Evolutionary conservation across 768 basidiomycete species (phyloP), one percentile per base, ranked within the genome.

Genomic region (Podaxis rugospora): DNA sequence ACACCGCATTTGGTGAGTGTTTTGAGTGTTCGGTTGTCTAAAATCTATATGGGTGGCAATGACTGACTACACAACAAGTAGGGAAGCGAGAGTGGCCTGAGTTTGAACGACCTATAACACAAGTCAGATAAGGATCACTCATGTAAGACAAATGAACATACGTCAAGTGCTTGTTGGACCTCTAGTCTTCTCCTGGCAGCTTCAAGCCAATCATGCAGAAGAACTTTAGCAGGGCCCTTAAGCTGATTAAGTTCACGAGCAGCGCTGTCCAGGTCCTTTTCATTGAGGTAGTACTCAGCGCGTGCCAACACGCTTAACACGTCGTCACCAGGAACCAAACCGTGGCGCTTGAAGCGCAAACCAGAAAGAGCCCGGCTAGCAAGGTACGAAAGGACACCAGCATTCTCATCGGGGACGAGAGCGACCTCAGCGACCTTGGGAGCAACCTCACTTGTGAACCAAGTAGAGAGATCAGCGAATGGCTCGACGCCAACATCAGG

Each of bases 161-260:
- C 93, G 79, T 95, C 90, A 65, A 99, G 72, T 44, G 94, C 92
- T 73, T 98, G 96, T 71, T 92, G 81, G 35, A 97, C 94, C 75
- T 97, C 93, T 63, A 99, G 72, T 70, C 95, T 82, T 69, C 83
- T 80, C 65, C 96, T 80, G 9, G 94, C 95, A 66, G 93, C 94
- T 66, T 87, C 86, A 42, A 99, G 76, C 97, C 96, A 99, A 74
- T 98, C 96, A 37, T 80, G 75, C 55, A 92, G 67, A 47, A 96
- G 70, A 55, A 81, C 70, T 73, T 87, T 90, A 14, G 90, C 90
- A 61, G 90, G 85, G 1, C 95, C 96, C 36, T 80, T 84, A 57
- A 99, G 76, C 73, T 93, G 90, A 72, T 98, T 99, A 28, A 98
- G 78, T 75, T 98, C 95, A 57, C 96, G 80, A 37, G 95, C 79